A percentile compares a stretch with the other conserved stretches of the same genome.
These are phyloP conservation scores for Crucibulum laeve DNA, from an alignment of 768 basidiomycete genomes.

Conservation along the genomic window DNA sequence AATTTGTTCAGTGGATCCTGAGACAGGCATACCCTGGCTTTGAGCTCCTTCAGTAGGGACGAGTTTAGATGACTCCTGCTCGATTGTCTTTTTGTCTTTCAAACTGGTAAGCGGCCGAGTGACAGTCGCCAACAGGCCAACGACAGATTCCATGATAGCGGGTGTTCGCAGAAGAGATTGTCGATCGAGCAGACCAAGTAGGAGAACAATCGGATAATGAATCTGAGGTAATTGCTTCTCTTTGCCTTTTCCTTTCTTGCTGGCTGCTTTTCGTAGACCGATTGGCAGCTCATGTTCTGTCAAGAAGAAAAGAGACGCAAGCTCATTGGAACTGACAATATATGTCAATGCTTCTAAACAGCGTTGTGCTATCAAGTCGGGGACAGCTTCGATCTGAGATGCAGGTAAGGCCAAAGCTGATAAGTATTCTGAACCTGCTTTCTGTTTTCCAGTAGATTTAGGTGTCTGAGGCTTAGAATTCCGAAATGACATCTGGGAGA, in stretches of 20 bases:
- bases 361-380: constrained; percentile 90
- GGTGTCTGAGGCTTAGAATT: constrained; percentile 45
- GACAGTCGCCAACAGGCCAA: constrained; percentile 80
- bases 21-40: too few species aligned
- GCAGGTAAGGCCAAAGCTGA: constrained; percentile 44
- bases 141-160: constrained; percentile 90
- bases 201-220: constrained; percentile 87
- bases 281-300: constrained; percentile 88
- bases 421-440: constrained; percentile 47
- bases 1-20: too few species aligned
- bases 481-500: constrained; percentile 85
- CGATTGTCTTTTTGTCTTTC: constrained; percentile 41
- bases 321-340: constrained; percentile 82
- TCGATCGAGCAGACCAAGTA: constrained; percentile 85
- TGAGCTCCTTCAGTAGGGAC: too few species aligned
- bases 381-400: constrained; percentile 74
- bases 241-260: constrained; percentile 93
- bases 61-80: too few species aligned
- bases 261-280: constrained; percentile 62
- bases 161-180: constrained; percentile 83
- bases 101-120: constrained; percentile 76
- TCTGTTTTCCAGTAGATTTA: constrained; percentile 71
- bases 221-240: constrained; percentile 79
- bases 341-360: constrained; percentile 88
- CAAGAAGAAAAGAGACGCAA: constrained; percentile 89